Percentiles rank a stretch among this genome's conserved stretches.
phyloP scores from a whole-genome alignment of 73 alveolate genomes.

The Effrenium voratum region DNA sequence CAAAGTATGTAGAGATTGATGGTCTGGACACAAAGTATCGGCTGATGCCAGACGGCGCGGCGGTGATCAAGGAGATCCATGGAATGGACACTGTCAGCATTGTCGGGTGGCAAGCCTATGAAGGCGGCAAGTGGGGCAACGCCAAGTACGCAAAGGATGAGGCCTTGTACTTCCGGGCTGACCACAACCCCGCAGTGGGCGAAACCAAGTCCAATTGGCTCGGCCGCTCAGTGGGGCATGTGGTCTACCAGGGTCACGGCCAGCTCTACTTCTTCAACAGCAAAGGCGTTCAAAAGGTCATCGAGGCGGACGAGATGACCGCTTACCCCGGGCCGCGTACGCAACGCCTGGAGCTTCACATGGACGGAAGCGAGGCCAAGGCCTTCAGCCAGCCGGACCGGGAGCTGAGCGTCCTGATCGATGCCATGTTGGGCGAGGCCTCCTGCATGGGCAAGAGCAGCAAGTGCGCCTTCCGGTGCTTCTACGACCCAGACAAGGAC shows the following conservation, averaged over 20 bases:
- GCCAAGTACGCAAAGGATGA: background rate
- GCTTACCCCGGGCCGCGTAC: too few relatives aligned
- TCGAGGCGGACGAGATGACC: background rate
- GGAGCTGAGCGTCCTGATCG: too few relatives aligned
- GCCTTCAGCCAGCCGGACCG: too few relatives aligned
- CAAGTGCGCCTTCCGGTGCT: too few relatives aligned
- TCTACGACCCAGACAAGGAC: too few relatives aligned
- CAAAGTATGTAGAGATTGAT: background rate
- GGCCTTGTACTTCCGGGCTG: background rate
- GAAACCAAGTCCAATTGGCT: background rate
- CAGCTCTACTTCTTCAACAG: background rate
- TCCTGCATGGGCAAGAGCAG: too few relatives aligned
- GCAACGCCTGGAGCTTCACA: too few relatives aligned
- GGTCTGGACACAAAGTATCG: slow-evolving; percentile 9
- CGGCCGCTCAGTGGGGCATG: background rate
- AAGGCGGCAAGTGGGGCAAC: background rate
- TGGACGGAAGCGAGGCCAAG: too few relatives aligned
- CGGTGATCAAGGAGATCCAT: background rate
- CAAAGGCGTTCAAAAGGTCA: background rate
- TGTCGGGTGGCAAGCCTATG: background rate
- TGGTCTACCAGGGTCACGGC: background rate
- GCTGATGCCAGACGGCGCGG: background rate
- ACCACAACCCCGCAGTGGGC: background rate
- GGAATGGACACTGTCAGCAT: background rate
- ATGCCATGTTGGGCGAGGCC: too few relatives aligned